Base-by-base conservation (phyloP, 2,329 filamentous ascomycete species). In the Fusarium torreyae region DNA sequence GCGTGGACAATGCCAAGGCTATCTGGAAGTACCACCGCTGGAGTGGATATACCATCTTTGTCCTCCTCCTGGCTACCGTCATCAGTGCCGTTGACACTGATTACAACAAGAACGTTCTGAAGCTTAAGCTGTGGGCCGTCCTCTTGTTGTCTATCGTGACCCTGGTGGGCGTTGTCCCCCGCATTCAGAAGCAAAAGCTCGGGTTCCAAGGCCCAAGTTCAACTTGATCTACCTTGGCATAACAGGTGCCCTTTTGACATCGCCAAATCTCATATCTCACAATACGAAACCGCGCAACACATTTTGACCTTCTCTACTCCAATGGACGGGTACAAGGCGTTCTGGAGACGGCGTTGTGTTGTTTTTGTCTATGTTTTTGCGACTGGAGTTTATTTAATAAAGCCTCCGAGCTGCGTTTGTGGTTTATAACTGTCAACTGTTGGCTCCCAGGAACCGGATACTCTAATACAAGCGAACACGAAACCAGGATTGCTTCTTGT, bases 1-100 rank as follows among this genome's bases (percentile, higher is more conserved):
- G 93, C 57, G 89, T 91, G 67, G 90, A 93, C 26, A 89, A 89
- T 5, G 95, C 94, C 20, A 97, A 94, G 85, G 85, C 85, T 24
- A 79, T 97, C 42, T 98, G 95, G 86, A 98, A 97, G 81, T 97
- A 94, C 75, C 96, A 98, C 79, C 89, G 95, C 31, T 81, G 87
- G 55, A 86, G 85, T 22, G 96, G 95, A 3, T 98, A 99, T 77
- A 70, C 89, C 9, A 82, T 94, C 61, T 81, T 95, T 55, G 75
- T 91, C 51, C 74, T 97, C 73, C 85, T 95, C 66, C 81, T 97
- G 66, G 89, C 88, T 11, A 96, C 94, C 0, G 86, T 97, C 39
- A 83, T 87, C 49, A 90, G 91, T 24, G 93, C 94, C 2, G 93
- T 90, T 5, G 85, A 90, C 81, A 98, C 95, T 2, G 85, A 86